Evolutionary conservation across 2,329 filamentous ascomycete genomes (phyloP), one percentile per base, ranked within the genome.

Genomic region (Fusarium compactum): DNA sequence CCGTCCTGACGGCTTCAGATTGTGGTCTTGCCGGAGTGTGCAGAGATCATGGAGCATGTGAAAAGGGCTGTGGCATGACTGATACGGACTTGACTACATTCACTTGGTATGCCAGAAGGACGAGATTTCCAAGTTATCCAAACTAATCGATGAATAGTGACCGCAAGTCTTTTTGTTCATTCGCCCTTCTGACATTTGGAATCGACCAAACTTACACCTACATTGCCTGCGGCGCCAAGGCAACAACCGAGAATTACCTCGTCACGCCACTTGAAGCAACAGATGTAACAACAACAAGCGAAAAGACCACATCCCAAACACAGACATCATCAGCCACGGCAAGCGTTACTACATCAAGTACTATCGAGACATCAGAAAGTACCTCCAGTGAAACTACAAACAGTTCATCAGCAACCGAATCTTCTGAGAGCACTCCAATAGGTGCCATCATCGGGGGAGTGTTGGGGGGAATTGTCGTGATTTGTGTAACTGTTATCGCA

Each of bases 1-100:
- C 76, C 0, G 78, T 82, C 5, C 64, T 78, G 5, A 50, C 70
- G 1, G 81, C 80, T 4, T 76, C 71, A 1, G 80, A 83, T 58
- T 84, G 81, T 38, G 79, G 80, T 2, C 55, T 83, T 15, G 80
- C 78, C 0, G 80, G 77, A 3, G 74, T 70, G 14, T 84, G 82
- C 47, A 41, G 78, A 11, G 82, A 83, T 55, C 58, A 50, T 2
- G 57, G 73, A 27, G 34, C 60, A 2, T 83, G 82, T 34, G 74
- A 71, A 1, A 58, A 57, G 14, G 79, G 78, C 8, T 83, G 81
- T 48, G 80, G 79, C 0, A 70, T 71, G 30, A 72, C 67, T 2
- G 63, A 66, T 0, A 27, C 62, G 3, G 65, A 59, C 1, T 44
- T 80, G 14, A 78, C 76, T 3, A 82, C 80, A 0, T 77, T 80